phyloP scores from a whole-genome alignment of 768 basidiomycete species.

The Tulasnella sp. region DNA sequence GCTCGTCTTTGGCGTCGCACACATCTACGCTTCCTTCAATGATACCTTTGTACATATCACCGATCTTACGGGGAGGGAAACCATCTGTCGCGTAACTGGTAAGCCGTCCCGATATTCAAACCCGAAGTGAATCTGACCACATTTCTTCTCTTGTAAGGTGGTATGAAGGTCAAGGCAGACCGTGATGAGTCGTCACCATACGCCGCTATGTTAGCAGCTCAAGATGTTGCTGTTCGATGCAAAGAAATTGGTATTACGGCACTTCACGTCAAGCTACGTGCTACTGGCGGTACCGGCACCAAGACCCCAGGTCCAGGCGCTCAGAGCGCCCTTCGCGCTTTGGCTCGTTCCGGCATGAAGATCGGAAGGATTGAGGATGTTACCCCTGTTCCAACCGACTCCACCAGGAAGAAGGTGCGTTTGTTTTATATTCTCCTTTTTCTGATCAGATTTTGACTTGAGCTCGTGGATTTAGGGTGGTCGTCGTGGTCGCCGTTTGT shows the following conservation, averaged over 20 bases:
- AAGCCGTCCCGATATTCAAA: slow-evolving; percentile 35
- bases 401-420: slow-evolving; percentile 90
- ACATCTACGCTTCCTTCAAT: slow-evolving; percentile 99
- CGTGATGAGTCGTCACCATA: slow-evolving; percentile 98
- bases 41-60: slow-evolving; percentile 99
- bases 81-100: slow-evolving; percentile 98
- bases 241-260: slow-evolving; percentile 98
- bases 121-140: not conserved
- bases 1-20: slow-evolving; percentile 95
- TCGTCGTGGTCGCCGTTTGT: slow-evolving; percentile 96
- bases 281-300: slow-evolving; percentile 95
- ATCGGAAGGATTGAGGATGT: slow-evolving; percentile 99
- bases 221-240: slow-evolving; percentile 94
- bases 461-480: slow-evolving; percentile 62
- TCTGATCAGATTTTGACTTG: slow-evolving; percentile 16
- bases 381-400: slow-evolving; percentile 95
- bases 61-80: slow-evolving; percentile 98
- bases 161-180: slow-evolving; percentile 99
- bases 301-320: slow-evolving; percentile 99
- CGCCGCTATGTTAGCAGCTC: slow-evolving; percentile 96
- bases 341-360: slow-evolving; percentile 96
- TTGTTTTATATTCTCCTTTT: not conserved
- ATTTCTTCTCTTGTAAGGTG: slow-evolving; percentile 50
- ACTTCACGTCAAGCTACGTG: slow-evolving; percentile 97
- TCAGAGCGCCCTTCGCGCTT: slow-evolving; percentile 94